Conservation (phyloP, 2,329 filamentous ascomycete genomes). For the Sporothrix pallida region DNA sequence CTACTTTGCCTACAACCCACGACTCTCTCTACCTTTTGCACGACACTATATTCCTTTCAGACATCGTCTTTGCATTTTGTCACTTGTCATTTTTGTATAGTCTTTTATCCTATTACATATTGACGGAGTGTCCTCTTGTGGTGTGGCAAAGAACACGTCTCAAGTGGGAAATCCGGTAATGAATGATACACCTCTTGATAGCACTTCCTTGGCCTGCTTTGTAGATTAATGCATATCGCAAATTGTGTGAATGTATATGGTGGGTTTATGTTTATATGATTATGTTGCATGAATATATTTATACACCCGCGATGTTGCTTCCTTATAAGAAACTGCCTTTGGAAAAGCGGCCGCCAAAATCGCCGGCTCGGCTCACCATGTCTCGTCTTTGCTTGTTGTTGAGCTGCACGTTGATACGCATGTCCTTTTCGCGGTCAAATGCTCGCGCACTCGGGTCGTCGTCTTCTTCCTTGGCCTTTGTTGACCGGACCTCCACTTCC, state of each 20-base stretch:
- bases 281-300: neutral
- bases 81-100: neutral
- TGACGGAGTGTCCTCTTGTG: neutral
- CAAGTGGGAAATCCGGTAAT: neutral
- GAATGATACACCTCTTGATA: conserved; percentile 4
- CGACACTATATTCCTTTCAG: neutral
- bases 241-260: neutral
- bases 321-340: conserved; percentile 69
- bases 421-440: conserved; percentile 94
- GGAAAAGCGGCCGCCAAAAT: conserved; percentile 82
- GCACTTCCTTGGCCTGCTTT: neutral
- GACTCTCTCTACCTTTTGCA: neutral
- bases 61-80: neutral
- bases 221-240: neutral
- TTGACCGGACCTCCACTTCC: neutral
- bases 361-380: conserved; percentile 76
- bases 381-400: conserved; percentile 76
- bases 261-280: neutral
- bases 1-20: neutral
- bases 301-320: too few relatives aligned
- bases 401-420: conserved; percentile 75
- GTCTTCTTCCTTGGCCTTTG: conserved; percentile 57
- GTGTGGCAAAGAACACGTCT: neutral
- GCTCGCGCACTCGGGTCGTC: conserved; percentile 89
- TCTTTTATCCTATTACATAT: neutral